Conservation (phyloP, 2,329 filamentous ascomycete genomes). For the Onygena corvina region DNA sequence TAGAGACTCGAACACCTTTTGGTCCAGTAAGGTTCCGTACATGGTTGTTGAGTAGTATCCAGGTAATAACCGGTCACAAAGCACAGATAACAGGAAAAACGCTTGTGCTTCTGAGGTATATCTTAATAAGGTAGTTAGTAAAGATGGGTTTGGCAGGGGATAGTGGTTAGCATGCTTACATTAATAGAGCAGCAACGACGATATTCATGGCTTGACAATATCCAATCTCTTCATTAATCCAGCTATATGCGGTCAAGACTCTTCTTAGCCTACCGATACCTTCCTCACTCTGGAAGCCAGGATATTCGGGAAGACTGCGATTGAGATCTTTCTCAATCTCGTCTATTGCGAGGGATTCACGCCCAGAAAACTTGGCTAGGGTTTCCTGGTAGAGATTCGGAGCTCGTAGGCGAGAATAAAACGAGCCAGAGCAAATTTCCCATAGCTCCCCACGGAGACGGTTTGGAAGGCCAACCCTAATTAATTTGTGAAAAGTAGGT, state of each 20-base stretch:
- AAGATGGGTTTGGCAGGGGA: constrained; percentile 15
- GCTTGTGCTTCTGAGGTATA: constrained; percentile 96
- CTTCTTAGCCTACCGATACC: constrained; percentile 80
- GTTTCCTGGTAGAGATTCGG: constrained; percentile 77
- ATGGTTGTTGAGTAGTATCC: constrained; percentile 98
- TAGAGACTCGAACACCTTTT: constrained; percentile 91
- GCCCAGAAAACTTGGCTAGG: constrained; percentile 66
- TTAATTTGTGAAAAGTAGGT: constrained; percentile 94
- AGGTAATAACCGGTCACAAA: constrained; percentile 85
- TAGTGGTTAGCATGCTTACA: constrained; percentile 42
- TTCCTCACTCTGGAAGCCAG: constrained; percentile 91
- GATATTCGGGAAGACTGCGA: constrained; percentile 89
- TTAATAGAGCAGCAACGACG: constrained; percentile 90
- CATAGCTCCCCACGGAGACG: constrained; percentile 85
- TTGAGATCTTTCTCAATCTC: constrained; percentile 99
- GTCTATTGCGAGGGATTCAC: constrained; percentile 88
- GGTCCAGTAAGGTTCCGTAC: constrained; percentile 94
- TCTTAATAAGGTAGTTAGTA: constrained; percentile 29
- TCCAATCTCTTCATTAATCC: constrained; percentile 88
- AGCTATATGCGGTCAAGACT: constrained; percentile 93
- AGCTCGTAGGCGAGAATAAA: constrained; percentile 76
- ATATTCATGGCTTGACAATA: constrained; percentile 99
- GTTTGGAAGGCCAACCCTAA: constrained; percentile 88
- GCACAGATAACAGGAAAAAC: constrained; percentile 80
- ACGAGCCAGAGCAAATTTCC: constrained; percentile 85